Base-by-base conservation (phyloP, 495 filamentous ascomycete species). In the Penicillium crystallinum region DNA sequence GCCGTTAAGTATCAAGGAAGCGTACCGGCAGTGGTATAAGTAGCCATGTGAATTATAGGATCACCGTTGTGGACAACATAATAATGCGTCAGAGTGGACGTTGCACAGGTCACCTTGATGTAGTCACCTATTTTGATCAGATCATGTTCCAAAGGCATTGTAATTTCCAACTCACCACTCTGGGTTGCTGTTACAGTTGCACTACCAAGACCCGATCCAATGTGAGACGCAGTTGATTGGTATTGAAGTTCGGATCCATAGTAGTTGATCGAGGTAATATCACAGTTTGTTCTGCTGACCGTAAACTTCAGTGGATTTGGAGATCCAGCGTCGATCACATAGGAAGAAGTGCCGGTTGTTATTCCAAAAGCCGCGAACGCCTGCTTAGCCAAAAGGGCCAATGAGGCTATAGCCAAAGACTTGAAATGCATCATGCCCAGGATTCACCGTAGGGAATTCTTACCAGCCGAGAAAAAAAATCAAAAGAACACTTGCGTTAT, bases 211-310 rank as follows among this genome's bases (percentile, higher is more conserved):
- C 83, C 81, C 10, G 83, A 85, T 31, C 70, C 73, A 44, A 86
- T 79, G 36, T 85, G 83, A 10, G 77, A 79, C 14, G 72, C 75
- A 6, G 70, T 69, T 31, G 67, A 65, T 18, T 61, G 54, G 53
- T 81, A 80, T 57, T 86, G 82, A 30, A 81, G 69, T 56, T 86
- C 79, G 17, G 72, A 71, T 38, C 77, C 76, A 39, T 78, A 79
- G 58, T 72, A 86, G 18, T 73, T 73, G 62, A 87, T 78, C 1
- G 81, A 84, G 12, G 75, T 80, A 55, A 86, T 82, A 61, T 87
- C 83, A 49, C 83, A 84, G 60, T 62, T 84, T 7, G 66, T 62
- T 31, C 75, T 71, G 52, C 67, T 76, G 34, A 86, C 80, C 1
- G 80, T 80, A 54, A 85, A 81, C 25, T 78, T 66, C 19, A 86